These are phyloP conservation scores for Solanum commersonii DNA, from an alignment of 257 asterid species.

Conservation along the genomic window DNA sequence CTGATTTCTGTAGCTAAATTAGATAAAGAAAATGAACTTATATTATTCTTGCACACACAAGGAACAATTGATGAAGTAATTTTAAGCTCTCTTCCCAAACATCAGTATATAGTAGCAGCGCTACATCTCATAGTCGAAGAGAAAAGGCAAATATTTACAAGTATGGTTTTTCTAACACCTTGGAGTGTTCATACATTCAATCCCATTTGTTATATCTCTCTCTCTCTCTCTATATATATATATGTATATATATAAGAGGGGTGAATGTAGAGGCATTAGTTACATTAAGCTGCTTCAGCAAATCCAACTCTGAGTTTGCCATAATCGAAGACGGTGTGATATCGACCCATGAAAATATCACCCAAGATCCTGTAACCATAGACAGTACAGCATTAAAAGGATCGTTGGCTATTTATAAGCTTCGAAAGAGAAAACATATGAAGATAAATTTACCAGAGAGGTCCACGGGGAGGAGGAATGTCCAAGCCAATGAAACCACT, in stretches of 20 bases:
- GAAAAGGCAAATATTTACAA: not conserved
- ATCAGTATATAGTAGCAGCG: not conserved
- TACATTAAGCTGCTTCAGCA: constrained; percentile 62
- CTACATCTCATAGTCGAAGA: not conserved
- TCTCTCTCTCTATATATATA: no score
- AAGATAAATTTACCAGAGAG: constrained; percentile 64
- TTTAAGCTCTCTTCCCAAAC: not conserved
- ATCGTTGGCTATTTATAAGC: not conserved
- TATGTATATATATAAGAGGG: not conserved
- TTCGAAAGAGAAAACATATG: not conserved
- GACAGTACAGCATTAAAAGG: not conserved
- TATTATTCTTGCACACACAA: not conserved
- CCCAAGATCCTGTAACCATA: constrained; percentile 55
- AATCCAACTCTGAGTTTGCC: constrained; percentile 60
- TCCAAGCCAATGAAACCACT: constrained; percentile 90
- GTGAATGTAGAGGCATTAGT: not conserved
- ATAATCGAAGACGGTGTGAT: constrained; percentile 67
- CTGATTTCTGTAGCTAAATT: not conserved
- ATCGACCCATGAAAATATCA: constrained; percentile 77
- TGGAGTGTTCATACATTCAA: not conserved
- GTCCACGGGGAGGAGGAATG: constrained; percentile 96
- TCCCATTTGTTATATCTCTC: not conserved
- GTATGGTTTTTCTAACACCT: not conserved
- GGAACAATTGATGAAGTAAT: not conserved
- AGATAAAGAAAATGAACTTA: not conserved